These are phyloP conservation scores for Epichloe sibirici DNA, from an alignment of 2,329 filamentous ascomycete genomes.

Conservation along the genomic window DNA sequence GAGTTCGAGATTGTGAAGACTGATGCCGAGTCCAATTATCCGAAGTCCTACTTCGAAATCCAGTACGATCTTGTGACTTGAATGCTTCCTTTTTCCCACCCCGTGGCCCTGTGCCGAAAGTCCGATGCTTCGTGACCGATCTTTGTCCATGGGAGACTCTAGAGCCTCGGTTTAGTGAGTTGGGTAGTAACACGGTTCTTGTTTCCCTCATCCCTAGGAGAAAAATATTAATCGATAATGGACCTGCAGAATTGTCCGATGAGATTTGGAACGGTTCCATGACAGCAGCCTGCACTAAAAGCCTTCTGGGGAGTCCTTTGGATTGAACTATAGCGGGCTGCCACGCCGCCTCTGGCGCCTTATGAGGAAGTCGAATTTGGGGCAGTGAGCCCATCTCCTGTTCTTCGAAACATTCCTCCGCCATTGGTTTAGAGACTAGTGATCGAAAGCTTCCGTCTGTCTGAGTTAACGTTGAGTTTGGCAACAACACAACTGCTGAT, in stretches of 20 bases:
- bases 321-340: constrained; percentile 40
- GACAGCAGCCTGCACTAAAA: constrained; percentile 28
- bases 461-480: constrained; percentile 14
- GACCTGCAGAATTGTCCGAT: constrained; percentile 21
- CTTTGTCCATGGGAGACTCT: constrained; percentile 12
- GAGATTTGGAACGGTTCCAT: constrained; percentile 24
- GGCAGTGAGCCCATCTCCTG: constrained; percentile 72
- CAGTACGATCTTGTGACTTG: constrained; percentile 22
- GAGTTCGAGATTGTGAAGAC: constrained; percentile 5
- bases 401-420: constrained; percentile 70
- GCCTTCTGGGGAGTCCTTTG: constrained; percentile 41
- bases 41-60: constrained; percentile 26
- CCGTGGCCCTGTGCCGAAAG: constrained; percentile 17
- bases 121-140: constrained; percentile 18
- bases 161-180: constrained; percentile 19
- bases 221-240: constrained; percentile 25
- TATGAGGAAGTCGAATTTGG: constrained; percentile 52
- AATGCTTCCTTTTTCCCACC: constrained; percentile 23
- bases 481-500: constrained; percentile 61
- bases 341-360: constrained; percentile 51
- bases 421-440: constrained; percentile 53
- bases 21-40: constrained; percentile 29
- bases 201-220: constrained; percentile 30
- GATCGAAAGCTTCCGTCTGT: constrained; percentile 29
- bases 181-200: constrained; percentile 27